These are phyloP conservation scores for Sarocladiaceae sp. DNA, from an alignment of 2,329 filamentous ascomycete species.

Conservation along the genomic window DNA sequence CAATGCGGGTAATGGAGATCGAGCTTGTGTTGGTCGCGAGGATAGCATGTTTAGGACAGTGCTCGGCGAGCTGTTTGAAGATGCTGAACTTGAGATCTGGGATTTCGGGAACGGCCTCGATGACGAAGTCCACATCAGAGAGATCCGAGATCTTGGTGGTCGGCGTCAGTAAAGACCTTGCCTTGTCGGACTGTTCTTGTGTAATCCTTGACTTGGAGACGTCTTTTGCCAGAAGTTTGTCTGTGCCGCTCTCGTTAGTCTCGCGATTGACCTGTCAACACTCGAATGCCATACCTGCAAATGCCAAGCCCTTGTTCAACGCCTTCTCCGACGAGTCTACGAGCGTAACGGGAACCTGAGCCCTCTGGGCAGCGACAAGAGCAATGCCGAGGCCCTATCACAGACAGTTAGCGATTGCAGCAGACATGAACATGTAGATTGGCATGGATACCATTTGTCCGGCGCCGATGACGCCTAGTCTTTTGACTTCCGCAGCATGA, in stretches of 20 bases:
- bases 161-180: conserved; percentile 64
- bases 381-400: conserved; percentile 88
- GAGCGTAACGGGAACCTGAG: conserved; percentile 77
- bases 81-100: conserved; percentile 82
- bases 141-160: conserved; percentile 74
- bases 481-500: conserved; percentile 71
- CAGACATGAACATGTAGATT: too few species aligned
- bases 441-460: conserved; percentile 97
- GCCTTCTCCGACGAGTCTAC: conserved; percentile 82
- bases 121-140: conserved; percentile 87
- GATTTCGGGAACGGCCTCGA: conserved; percentile 95
- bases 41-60: conserved; percentile 80
- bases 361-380: conserved; percentile 83
- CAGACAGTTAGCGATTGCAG: not conserved
- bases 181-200: conserved; percentile 71
- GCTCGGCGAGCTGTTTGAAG: conserved; percentile 75
- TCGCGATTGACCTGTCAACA: not conserved
- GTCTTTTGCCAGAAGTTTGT: conserved; percentile 91
- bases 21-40: conserved; percentile 98
- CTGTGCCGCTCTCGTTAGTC: conserved; percentile 34
- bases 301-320: conserved; percentile 82
- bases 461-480: conserved; percentile 85
- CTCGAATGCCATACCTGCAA: conserved; percentile 61
- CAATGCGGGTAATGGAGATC: conserved; percentile 95
- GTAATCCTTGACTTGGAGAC: conserved; percentile 83